Evolutionary conservation across 495 filamentous ascomycete species (phyloP).

Genomic region (Penicillium bovifimosum): DNA sequence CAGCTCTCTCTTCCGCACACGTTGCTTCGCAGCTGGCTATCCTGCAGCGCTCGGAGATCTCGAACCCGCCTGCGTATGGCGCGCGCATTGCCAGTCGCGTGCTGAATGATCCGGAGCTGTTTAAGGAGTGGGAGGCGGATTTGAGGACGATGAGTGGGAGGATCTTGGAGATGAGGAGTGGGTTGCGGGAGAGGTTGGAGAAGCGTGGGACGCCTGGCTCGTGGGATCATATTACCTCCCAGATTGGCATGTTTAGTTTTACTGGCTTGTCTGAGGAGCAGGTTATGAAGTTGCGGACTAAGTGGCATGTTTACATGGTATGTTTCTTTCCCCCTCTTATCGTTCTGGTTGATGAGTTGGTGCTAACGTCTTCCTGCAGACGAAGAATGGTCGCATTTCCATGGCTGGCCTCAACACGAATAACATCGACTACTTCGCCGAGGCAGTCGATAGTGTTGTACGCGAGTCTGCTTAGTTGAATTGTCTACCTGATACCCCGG

Average conservation of each 20-base stretch:
- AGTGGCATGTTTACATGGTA: constrained; percentile 88
- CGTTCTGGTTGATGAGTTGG: not conserved
- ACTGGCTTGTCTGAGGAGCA: constrained; percentile 85
- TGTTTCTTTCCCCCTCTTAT: constrained; percentile 10
- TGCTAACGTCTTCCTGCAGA: constrained; percentile 34
- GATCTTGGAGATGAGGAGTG: constrained; percentile 82
- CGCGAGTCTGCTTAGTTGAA: constrained; percentile 47
- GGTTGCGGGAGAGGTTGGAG: constrained; percentile 70
- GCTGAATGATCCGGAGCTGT: constrained; percentile 76
- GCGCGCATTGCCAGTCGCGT: constrained; percentile 78
- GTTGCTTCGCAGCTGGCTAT: constrained; percentile 88
- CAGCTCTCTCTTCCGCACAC: constrained; percentile 51
- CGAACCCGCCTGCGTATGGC: constrained; percentile 91
- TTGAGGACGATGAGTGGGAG: constrained; percentile 89
- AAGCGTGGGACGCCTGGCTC: constrained; percentile 73
- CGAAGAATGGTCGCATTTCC: constrained; percentile 94
- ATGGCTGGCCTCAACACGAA: constrained; percentile 92
- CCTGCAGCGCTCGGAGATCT: constrained; percentile 94
- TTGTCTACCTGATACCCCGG: constrained; percentile 1
- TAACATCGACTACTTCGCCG: constrained; percentile 90
- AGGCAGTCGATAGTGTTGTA: constrained; percentile 81
- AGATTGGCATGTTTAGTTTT: constrained; percentile 99
- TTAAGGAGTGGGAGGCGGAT: constrained; percentile 92
- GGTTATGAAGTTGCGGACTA: constrained; percentile 70
- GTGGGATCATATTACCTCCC: constrained; percentile 95